These are phyloP conservation scores for Raffaelea arxii DNA, from an alignment of 2,329 filamentous ascomycete genomes.

Conservation along the genomic window DNA sequence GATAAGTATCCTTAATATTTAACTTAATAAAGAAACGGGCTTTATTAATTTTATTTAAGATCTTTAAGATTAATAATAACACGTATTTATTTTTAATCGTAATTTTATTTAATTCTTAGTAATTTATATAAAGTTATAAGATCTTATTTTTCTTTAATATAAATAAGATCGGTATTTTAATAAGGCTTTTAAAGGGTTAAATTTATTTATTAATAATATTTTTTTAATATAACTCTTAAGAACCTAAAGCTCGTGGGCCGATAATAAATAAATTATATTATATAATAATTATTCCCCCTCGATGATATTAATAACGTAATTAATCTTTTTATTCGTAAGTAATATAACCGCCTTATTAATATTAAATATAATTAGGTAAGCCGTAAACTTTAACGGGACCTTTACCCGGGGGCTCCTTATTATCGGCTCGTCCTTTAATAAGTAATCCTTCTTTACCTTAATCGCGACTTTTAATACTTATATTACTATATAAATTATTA, in stretches of 20 bases:
- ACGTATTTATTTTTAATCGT: not conserved
- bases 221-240: not conserved
- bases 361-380: not conserved
- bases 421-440: not conserved
- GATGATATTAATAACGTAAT: too few species aligned
- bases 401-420: too few species aligned
- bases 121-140: not conserved
- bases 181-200: not conserved
- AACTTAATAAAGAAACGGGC: not conserved
- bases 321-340: too few species aligned
- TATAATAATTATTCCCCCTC: too few species aligned
- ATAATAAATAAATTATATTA: too few species aligned
- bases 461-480: not conserved
- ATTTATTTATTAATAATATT: not conserved
- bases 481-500: not conserved
- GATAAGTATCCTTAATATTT: not conserved
- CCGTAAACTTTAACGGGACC: too few species aligned
- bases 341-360: too few species aligned
- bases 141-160: not conserved
- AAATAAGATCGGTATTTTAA: not conserved
- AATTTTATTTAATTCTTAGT: not conserved
- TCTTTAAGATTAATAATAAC: not conserved
- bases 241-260: too few species aligned
- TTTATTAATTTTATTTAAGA: not conserved
- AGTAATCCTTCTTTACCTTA: not conserved